These are phyloP conservation scores for Penicillium paxilli DNA, from an alignment of 495 filamentous ascomycete species.

Conservation along the genomic window DNA sequence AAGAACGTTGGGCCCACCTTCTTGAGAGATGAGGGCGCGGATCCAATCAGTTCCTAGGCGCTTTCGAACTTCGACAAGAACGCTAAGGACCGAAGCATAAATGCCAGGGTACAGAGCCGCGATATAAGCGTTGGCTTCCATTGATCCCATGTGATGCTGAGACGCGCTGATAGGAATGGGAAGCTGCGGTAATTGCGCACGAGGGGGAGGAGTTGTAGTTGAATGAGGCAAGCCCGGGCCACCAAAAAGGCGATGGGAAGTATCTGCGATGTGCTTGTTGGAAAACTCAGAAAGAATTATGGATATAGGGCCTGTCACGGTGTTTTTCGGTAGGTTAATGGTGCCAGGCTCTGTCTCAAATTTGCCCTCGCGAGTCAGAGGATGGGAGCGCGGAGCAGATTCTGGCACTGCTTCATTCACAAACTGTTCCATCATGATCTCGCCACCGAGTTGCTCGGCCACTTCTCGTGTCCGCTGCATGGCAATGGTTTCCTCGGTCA, in stretches of 20 bases:
- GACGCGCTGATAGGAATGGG: constrained; percentile 68
- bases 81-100: constrained; percentile 72
- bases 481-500: constrained; percentile 30
- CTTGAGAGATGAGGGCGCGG: constrained; percentile 61
- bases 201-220: constrained; percentile 52
- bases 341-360: constrained; percentile 70
- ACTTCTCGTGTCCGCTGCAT: constrained; percentile 45
- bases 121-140: constrained; percentile 84
- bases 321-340: constrained; percentile 62
- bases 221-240: constrained; percentile 73
- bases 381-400: constrained; percentile 53
- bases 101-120: constrained; percentile 76
- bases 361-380: constrained; percentile 61
- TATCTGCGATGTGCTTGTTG: constrained; percentile 69
- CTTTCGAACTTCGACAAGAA: constrained; percentile 80
- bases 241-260: constrained; percentile 71
- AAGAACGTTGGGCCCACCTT: constrained; percentile 73
- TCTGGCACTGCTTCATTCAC: constrained; percentile 52
- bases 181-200: constrained; percentile 59
- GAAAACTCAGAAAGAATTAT: constrained; percentile 63
- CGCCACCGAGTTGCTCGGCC: constrained; percentile 47
- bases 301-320: constrained; percentile 66
- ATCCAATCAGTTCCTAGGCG: constrained; percentile 83
- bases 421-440: constrained; percentile 48
- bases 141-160: constrained; percentile 73